Evolutionary conservation across 2,329 filamentous ascomycete species (phyloP), one percentile per base, ranked within the genome.

Genomic region (Delphinella strobiligena): DNA sequence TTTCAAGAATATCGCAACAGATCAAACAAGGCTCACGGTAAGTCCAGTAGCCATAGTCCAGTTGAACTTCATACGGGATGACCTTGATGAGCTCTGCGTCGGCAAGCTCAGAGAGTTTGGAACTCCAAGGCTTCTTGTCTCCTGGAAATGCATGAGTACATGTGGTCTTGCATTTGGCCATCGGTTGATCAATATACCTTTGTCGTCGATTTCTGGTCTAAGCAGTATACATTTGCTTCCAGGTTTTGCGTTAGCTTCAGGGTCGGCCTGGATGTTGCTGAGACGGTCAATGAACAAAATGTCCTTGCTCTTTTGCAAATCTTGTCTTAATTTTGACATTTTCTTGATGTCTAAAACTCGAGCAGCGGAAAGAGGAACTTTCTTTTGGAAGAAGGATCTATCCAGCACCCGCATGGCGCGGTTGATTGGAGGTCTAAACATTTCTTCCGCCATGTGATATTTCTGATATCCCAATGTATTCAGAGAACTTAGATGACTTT

Each of bases 31-130:
- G 82, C 38, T 12, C 22, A 40, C 38, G 68, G 57, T 93, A 89
- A 37, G 69, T 80, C 85, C 87, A 96, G 61, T 88, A 80, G 51
- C 82, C 73, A 61, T 98, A 98, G 49, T 80, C 76, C 43, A 96
- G 69, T 27, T 74, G 64, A 42, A 96, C 62, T 45, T 82, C 71
- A 59, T 81, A 95, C 1, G 85, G 81, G 1, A 87, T 66, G 24
- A 96, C 60, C 14, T 71, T 72, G 19, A 95, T 61, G 32, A 84
- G 75, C 19, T 81, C 73, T 37, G 69, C 67, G 47, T 80, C 68
- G 4, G 87, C 74, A 24, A 85, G 75, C 46, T 84, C 75, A 44
- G 67, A 71, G 34, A 95, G 61, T 30, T 70, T 74, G 4, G 74
- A 55, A 39, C 84, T 84, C 82, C 86, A 94, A 16, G 85, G 93